Conservation (phyloP, 768 basidiomycete genomes). For the Boletales sp. region DNA sequence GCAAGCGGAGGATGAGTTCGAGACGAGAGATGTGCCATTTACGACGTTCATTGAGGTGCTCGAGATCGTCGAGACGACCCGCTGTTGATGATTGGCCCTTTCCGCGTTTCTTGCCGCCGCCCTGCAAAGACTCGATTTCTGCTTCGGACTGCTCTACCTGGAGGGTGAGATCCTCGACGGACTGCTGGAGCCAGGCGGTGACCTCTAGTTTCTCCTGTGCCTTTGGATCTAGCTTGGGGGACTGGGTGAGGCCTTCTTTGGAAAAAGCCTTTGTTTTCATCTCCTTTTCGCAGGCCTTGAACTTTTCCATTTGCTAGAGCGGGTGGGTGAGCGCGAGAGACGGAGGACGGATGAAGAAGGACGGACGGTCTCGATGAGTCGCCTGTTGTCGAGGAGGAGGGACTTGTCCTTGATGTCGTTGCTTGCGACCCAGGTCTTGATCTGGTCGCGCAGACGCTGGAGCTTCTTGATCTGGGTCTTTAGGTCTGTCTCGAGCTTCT, state of each 20-base stretch:
- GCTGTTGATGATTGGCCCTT: conserved; percentile 61
- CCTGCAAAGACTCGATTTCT: conserved; percentile 84
- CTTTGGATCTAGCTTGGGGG: conserved; percentile 92
- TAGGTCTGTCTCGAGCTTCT: conserved; percentile 93
- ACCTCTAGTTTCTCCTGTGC: conserved; percentile 95
- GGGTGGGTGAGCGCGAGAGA: conserved; percentile 1
- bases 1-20: conserved; percentile 87
- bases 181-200: conserved; percentile 79
- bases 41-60: conserved; percentile 85
- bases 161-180: conserved; percentile 87
- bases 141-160: conserved; percentile 95
- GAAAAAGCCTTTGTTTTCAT: conserved; percentile 99
- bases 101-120: conserved; percentile 79
- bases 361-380: conserved; percentile 94
- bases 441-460: conserved; percentile 79
- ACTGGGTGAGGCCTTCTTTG: conserved; percentile 94
- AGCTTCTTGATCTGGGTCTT: conserved; percentile 99
- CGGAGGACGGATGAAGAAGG: conserved; percentile 7
- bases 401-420: conserved; percentile 99
- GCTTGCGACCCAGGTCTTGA: conserved; percentile 94
- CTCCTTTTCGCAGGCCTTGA: conserved; percentile 99
- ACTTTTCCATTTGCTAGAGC: conserved; percentile 98
- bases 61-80: conserved; percentile 79
- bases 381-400: conserved; percentile 85
- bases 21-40: conserved; percentile 93